Conservation (phyloP, 1,284 basidiomycete genomes). For the Ceratobasidium sp. region DNA sequence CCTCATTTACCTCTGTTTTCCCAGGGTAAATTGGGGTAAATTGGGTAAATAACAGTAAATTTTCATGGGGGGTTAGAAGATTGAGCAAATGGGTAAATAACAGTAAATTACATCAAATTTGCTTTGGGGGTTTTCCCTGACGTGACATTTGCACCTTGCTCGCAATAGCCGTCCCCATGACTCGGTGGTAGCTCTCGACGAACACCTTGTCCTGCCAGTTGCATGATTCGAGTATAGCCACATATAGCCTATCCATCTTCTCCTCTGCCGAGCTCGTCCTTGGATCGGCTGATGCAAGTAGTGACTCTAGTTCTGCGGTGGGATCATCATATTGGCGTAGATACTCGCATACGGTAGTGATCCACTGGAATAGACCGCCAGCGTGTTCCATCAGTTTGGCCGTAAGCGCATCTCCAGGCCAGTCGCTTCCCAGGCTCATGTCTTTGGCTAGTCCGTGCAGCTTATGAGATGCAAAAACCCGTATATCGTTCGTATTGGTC, state of each 20-base stretch:
- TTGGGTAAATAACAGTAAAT: no score
- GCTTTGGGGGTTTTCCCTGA: no score
- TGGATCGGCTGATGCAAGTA: slow-evolving; percentile 14
- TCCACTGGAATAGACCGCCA: slow-evolving; percentile 47
- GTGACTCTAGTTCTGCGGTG: slow-evolving; percentile 39
- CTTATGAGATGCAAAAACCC: neutral
- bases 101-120: no score
- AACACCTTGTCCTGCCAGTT: slow-evolving; percentile 45
- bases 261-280: slow-evolving; percentile 20
- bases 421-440: slow-evolving; percentile 25
- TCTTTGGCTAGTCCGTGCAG: neutral
- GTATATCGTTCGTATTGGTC: neutral
- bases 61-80: no score
- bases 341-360: slow-evolving; percentile 43
- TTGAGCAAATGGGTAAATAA: no score
- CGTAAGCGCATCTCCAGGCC: slow-evolving; percentile 41
- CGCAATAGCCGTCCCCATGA: slow-evolving; percentile 45
- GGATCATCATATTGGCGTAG: slow-evolving; percentile 38
- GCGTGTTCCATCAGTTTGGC: no score
- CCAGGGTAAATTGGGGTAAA: no score
- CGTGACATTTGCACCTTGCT: neutral
- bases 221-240: slow-evolving; percentile 43
- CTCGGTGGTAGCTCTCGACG: slow-evolving; percentile 42
- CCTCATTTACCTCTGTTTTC: no score
- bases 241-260: slow-evolving; percentile 46